A percentile compares a stretch with the other conserved stretches of the same genome.
phyloP scores from a whole-genome alignment of 2,329 filamentous ascomycete genomes.

The Periconia macrospinosa region DNA sequence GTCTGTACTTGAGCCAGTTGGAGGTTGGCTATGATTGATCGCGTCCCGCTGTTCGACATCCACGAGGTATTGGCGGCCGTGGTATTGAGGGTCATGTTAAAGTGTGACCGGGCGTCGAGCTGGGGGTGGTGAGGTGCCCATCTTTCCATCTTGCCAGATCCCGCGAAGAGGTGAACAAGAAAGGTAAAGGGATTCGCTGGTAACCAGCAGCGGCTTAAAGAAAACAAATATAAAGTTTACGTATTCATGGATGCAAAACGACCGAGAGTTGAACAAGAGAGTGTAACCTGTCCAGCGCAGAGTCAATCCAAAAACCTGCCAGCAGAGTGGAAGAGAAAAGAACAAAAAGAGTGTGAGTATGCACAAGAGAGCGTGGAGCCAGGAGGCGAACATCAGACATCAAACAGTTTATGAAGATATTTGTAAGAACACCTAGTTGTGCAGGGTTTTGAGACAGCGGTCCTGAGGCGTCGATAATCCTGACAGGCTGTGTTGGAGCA shows the following conservation, averaged over 20 bases:
- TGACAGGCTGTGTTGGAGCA: conserved; percentile 30
- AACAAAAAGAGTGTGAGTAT: conserved; percentile 36
- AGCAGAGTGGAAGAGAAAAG: conserved; percentile 37
- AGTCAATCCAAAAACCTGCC: conserved; percentile 42
- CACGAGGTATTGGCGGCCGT: conserved; percentile 32
- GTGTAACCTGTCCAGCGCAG: conserved; percentile 37
- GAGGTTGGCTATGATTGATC: conserved; percentile 36
- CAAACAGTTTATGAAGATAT: conserved; percentile 44
- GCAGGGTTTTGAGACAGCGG: conserved; percentile 42
- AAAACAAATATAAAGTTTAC: conserved; percentile 20
- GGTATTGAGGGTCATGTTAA: conserved; percentile 42
- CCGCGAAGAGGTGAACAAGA: conserved; percentile 32
- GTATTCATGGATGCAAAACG: conserved; percentile 42
- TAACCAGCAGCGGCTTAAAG: conserved; percentile 44
- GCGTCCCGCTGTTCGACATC: conserved; percentile 33
- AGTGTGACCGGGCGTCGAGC: conserved; percentile 40
- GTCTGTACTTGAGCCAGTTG: conserved; percentile 42
- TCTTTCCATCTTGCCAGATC: conserved; percentile 41
- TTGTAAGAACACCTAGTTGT: conserved; percentile 31
- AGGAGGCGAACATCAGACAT: conserved; percentile 42
- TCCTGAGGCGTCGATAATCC: conserved; percentile 42
- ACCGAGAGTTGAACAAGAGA: conserved; percentile 37
- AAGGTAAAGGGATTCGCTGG: conserved; percentile 37
- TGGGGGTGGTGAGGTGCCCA: conserved; percentile 34
- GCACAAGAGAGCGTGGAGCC: conserved; percentile 38